Evolutionary conservation across 768 basidiomycete genomes (phyloP).

Genomic region (Trametes cinnabarina): DNA sequence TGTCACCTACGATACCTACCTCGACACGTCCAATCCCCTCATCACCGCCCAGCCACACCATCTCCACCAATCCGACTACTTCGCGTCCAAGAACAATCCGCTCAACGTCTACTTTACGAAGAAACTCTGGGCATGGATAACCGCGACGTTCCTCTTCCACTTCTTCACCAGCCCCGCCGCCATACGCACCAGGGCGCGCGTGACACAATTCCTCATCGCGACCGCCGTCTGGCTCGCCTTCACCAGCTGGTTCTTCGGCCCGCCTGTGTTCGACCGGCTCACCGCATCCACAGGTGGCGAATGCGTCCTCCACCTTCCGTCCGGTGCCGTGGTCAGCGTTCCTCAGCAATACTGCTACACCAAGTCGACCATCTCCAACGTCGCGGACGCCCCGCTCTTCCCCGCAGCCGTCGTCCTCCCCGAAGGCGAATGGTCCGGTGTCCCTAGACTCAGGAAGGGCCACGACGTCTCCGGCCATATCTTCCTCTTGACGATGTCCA

Average conservation of each 20-base stretch:
- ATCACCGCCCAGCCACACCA: slow-evolving; percentile 69
- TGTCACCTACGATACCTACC: slow-evolving; percentile 60
- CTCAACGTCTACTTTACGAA: slow-evolving; percentile 91
- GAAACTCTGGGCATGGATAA: slow-evolving; percentile 88
- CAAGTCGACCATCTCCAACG: slow-evolving; percentile 49
- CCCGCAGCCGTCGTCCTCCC: slow-evolving; percentile 38
- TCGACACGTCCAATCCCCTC: slow-evolving; percentile 82
- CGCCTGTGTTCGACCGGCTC: slow-evolving; percentile 68
- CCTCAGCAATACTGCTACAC: slow-evolving; percentile 58
- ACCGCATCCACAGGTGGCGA: slow-evolving; percentile 67
- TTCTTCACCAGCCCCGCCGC: slow-evolving; percentile 56
- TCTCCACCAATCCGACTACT: slow-evolving; percentile 60
- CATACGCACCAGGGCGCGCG: slow-evolving; percentile 40
- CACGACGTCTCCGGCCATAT: slow-evolving; percentile 95
- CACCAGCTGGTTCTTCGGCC: slow-evolving; percentile 88
- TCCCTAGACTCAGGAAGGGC: slow-evolving; percentile 70
- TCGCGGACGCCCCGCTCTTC: slow-evolving; percentile 66
- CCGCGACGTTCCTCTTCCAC: slow-evolving; percentile 57
- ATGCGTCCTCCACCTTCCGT: slow-evolving; percentile 66
- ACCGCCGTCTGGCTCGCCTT: slow-evolving; percentile 73
- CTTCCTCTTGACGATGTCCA: slow-evolving; percentile 80
- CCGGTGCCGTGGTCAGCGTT: slow-evolving; percentile 50
- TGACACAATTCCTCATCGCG: slow-evolving; percentile 54
- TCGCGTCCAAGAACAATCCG: slow-evolving; percentile 76
- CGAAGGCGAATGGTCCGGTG: slow-evolving; percentile 41